Evolutionary conservation across 164 flowering plant species (phyloP).

Genomic region (Dillenia suffruticosa): DNA sequence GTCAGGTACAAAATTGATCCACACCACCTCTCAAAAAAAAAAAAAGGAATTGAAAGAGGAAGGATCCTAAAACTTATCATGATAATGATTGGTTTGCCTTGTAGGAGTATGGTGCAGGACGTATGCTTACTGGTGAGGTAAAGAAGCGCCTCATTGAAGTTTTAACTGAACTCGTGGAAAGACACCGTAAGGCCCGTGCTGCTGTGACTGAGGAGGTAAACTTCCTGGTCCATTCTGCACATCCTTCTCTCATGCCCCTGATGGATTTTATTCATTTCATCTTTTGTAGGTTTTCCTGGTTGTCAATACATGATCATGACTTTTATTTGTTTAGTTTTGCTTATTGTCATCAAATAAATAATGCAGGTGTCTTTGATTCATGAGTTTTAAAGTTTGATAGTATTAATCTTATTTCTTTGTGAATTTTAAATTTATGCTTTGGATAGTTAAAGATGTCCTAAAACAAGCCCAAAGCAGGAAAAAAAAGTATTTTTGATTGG

Average conservation of each 20-base stretch:
- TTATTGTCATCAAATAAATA: not conserved
- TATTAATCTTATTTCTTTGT: not conserved
- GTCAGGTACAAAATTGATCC: not conserved
- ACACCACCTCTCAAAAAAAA: no score
- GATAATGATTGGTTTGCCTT: constrained; percentile 5
- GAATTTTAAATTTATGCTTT: no score
- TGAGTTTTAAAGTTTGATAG: not conserved
- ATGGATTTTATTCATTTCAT: not conserved
- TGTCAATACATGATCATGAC: not conserved
- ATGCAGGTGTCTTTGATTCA: not conserved
- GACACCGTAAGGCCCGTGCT: constrained; percentile 80
- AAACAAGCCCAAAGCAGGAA: no score
- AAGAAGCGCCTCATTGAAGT: constrained; percentile 62
- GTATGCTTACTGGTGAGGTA: constrained; percentile 92
- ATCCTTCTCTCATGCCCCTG: not conserved
- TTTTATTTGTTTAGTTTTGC: not conserved
- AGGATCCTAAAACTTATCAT: not conserved
- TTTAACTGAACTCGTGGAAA: constrained; percentile 75
- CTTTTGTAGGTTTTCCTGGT: not conserved
- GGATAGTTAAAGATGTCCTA: no score
- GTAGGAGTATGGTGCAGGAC: constrained; percentile 85
- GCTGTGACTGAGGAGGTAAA: constrained; percentile 88
- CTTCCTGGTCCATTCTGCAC: not conserved
- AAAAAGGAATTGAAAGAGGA: no score
- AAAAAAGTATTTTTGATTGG: no score